Conservation (phyloP, 257 asterid genomes). For the Forsythia suspensa region DNA sequence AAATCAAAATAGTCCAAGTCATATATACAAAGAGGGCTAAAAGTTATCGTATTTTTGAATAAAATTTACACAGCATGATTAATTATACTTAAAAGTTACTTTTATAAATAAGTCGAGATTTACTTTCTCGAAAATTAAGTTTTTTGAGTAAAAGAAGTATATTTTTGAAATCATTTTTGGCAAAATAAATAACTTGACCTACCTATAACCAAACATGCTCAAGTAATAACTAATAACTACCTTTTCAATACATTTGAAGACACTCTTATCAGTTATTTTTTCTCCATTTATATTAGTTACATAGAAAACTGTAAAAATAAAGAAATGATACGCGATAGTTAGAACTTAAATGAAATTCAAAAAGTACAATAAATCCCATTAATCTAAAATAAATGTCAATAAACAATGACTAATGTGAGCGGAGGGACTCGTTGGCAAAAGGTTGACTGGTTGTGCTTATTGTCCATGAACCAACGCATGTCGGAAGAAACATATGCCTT, state of each 20-base stretch:
- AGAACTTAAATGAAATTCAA: background rate
- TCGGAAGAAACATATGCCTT: slow-evolving; percentile 93
- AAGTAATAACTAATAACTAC: slow-evolving; percentile 29
- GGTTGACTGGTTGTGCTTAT: slow-evolving; percentile 35
- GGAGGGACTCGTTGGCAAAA: slow-evolving; percentile 14
- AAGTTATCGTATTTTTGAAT: background rate
- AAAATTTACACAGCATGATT: background rate
- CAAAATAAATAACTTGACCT: too few species aligned
- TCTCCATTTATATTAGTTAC: slow-evolving; percentile 87
- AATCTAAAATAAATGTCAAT: background rate
- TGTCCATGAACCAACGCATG: slow-evolving; percentile 98
- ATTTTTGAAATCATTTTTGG: too few species aligned
- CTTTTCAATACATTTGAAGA: slow-evolving; percentile 82
- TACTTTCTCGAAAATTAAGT: too few species aligned
- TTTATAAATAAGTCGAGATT: too few species aligned
- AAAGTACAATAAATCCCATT: background rate
- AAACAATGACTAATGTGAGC: background rate
- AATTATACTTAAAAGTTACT: too few species aligned
- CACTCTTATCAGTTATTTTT: slow-evolving; percentile 83
- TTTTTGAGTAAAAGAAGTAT: too few species aligned
- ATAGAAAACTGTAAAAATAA: slow-evolving; percentile 70
- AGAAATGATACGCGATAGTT: slow-evolving; percentile 33
- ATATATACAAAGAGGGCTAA: background rate
- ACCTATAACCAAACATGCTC: too few species aligned
- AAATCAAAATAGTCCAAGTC: too few species aligned